Evolutionary conservation across 139 green algal genomes (phyloP).

Genomic region (Coelastrella sp.): DNA sequence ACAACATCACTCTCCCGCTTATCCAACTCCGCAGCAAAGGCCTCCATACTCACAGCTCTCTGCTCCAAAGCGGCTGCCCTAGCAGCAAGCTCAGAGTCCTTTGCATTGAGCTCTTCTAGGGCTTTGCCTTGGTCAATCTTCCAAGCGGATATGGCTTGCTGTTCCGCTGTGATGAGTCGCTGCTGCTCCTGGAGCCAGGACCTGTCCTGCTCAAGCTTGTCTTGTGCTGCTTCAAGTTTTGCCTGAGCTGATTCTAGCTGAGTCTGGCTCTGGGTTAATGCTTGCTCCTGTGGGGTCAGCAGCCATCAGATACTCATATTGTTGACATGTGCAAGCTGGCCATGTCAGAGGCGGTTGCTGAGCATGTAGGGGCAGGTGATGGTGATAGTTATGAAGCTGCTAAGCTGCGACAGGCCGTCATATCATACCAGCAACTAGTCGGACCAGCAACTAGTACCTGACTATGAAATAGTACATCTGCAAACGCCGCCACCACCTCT

Average conservation of each 20-base stretch:
- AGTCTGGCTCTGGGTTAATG: neutral
- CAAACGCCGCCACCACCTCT: too few relatives aligned
- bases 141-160: conserved; percentile 7
- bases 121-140: neutral
- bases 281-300: conserved; percentile 12
- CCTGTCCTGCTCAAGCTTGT: conserved; percentile 1
- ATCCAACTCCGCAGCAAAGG: conserved; percentile 1
- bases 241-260: conserved; percentile 5
- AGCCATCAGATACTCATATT: too few relatives aligned
- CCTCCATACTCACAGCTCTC: conserved; percentile 2
- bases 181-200: conserved; percentile 43
- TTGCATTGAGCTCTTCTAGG: conserved; percentile 9
- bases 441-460: too few relatives aligned
- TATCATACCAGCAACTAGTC: too few relatives aligned
- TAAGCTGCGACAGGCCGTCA: too few relatives aligned
- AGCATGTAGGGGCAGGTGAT: too few relatives aligned
- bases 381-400: too few relatives aligned
- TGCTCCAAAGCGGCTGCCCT: neutral
- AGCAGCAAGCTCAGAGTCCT: conserved; percentile 31
- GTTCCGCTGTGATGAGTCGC: conserved; percentile 1
- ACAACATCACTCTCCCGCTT: conserved; percentile 13
- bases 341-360: too few relatives aligned
- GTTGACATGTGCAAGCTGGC: too few relatives aligned
- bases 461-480: too few relatives aligned
- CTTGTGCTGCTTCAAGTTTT: conserved; percentile 21